Percentiles rank a stretch among this genome's conserved stretches.
phyloP scores from a whole-genome alignment of 495 filamentous ascomycete species.

The Chaetomium fimeti region DNA sequence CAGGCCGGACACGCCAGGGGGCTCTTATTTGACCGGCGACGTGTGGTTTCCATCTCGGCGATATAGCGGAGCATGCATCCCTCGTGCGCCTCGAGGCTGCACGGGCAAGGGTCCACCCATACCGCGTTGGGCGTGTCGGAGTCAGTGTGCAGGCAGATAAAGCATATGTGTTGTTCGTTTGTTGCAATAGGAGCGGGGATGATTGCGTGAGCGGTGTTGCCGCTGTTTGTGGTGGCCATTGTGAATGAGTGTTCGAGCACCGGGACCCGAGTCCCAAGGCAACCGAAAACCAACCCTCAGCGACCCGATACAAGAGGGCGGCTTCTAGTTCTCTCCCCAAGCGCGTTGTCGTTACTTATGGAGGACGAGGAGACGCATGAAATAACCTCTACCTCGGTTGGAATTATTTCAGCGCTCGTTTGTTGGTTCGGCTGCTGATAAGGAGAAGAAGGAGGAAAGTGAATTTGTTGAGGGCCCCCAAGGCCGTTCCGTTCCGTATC shows the following conservation, averaged over 20 bases:
- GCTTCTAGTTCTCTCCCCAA: neutral
- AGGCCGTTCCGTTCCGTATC: too few relatives aligned
- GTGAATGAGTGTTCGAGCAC: neutral
- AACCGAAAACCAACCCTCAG: neutral
- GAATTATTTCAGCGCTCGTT: neutral
- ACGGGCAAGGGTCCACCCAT: slow-evolving; percentile 87
- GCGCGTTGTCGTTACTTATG: neutral
- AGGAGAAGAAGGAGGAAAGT: neutral
- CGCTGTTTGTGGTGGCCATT: slow-evolving; percentile 1
- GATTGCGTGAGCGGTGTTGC: slow-evolving; percentile 5
- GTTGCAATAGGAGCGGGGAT: slow-evolving; percentile 21
- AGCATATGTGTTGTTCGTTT: slow-evolving; percentile 66
- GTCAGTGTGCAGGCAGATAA: slow-evolving; percentile 91
- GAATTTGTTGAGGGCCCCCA: neutral
- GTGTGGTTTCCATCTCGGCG: slow-evolving; percentile 64
- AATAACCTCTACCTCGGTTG: neutral
- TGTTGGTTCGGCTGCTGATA: neutral
- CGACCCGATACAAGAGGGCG: neutral
- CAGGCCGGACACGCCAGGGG: slow-evolving; percentile 84
- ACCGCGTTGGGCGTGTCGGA: slow-evolving; percentile 56
- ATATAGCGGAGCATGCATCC: slow-evolving; percentile 89
- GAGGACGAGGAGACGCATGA: neutral
- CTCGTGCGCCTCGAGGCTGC: slow-evolving; percentile 86
- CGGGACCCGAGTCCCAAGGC: neutral
- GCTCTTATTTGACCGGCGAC: slow-evolving; percentile 51